Evolutionary conservation across 768 basidiomycete genomes (phyloP), one percentile per base, ranked within the genome.

Genomic region (Russula vinacea): DNA sequence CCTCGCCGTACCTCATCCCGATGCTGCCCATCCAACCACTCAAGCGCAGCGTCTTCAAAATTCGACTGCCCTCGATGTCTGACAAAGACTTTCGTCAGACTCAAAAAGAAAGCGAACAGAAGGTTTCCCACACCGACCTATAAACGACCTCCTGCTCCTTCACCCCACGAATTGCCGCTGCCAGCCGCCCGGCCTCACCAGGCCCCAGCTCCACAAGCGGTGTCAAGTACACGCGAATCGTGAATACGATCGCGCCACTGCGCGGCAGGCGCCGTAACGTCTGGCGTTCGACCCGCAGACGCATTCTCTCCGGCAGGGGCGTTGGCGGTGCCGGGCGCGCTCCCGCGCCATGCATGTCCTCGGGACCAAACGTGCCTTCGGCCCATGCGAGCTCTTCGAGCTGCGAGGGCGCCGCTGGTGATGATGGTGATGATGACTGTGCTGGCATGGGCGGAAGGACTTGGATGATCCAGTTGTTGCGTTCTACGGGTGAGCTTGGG

Each of bases 311-410:
- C 22, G 80, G 73, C n/a, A 70, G 39, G 14, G 67, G 64, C 5
- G 24, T n/a, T 5, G 51, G 56, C 3, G 56, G 60, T 11, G 42
- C 10, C 13, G 62, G 62, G 49, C 53, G 60, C 10, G 59, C 44
- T 40, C 9, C 22, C 9, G 56, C 14, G 19, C 42, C 58, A 49
- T 77, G 80, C 10, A 58, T 71, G 56, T 84, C 82, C 72, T 89
- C 86, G 22, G 75, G 72, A 24, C 83, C 88, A 66, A 79, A 78
- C 56, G 79, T 83, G 51, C 80, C 82, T 65, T 73, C 73, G 37
- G 79, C 80, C 87, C 89, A 90, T 19, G 79, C 83, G 11, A 90
- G 77, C 73, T 89, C 86, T 62, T 87, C 83, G 81, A 72, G 89
- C 67, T 35, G 71, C 5, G 62, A 69, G 29, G 68, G 16, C 5